Evolutionary conservation across 345 rosid species (phyloP).

Genomic region (Aquilaria sinensis): DNA sequence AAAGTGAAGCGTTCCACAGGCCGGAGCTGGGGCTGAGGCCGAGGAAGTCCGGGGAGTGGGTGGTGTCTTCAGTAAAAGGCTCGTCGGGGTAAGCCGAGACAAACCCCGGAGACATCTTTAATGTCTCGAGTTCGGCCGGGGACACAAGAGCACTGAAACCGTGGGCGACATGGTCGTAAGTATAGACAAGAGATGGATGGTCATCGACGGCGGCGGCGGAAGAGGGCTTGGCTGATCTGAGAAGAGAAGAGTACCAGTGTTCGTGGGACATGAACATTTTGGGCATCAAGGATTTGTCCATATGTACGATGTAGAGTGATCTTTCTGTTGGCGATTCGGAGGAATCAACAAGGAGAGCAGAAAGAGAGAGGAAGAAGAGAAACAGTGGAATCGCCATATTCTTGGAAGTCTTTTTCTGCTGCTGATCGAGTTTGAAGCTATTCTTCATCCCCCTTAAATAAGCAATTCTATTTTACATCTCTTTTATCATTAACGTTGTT

Average conservation of each 20-base stretch:
- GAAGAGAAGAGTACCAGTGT: slow-evolving; percentile 24
- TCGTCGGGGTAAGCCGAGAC: slow-evolving; percentile 14
- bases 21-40: slow-evolving; percentile 2
- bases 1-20: slow-evolving; percentile 9
- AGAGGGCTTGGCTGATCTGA: slow-evolving; percentile 9
- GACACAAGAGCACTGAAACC: slow-evolving; percentile 15
- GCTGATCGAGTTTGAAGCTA: no score
- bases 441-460: no score
- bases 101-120: slow-evolving; percentile 11
- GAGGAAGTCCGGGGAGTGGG: slow-evolving; percentile 13
- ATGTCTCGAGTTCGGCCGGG: neutral
- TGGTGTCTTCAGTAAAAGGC: slow-evolving; percentile 8
- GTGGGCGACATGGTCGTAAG: slow-evolving; percentile 8
- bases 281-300: slow-evolving; percentile 35
- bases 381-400: no score
- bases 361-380: no score
- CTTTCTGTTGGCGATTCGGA: no score
- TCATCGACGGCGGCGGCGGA: no score
- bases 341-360: no score
- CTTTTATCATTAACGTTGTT: no score
- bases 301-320: slow-evolving; percentile 24
- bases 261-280: slow-evolving; percentile 11
- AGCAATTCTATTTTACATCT: no score
- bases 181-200: slow-evolving; percentile 5
- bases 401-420: no score